A percentile compares a stretch with the other conserved stretches of the same genome.
phyloP scores from a whole-genome alignment of 2,329 filamentous ascomycete species.

The Diaporthe citriasiana region DNA sequence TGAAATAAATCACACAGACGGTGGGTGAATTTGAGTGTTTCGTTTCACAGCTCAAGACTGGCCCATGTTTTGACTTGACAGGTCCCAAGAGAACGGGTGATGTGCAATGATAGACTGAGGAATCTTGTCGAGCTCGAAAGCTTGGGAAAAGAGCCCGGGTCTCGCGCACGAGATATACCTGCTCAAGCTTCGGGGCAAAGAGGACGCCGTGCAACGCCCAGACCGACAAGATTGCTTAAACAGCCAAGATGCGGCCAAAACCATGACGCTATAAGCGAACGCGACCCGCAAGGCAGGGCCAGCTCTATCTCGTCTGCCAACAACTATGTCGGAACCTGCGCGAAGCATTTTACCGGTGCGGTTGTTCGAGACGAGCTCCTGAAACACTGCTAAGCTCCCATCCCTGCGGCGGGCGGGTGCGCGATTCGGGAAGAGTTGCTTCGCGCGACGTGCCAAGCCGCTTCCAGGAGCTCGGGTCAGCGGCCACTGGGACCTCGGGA shows the following conservation, averaged over 20 bases:
- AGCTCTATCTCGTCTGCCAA: not conserved
- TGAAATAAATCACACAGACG: not conserved
- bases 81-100: conserved; percentile 22
- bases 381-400: conserved; percentile 34
- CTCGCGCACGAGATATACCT: conserved; percentile 31
- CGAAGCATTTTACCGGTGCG: conserved; percentile 5
- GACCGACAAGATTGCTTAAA: conserved; percentile 35
- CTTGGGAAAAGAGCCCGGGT: conserved; percentile 3
- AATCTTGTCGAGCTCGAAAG: conserved; percentile 14
- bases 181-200: conserved; percentile 30
- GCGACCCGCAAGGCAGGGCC: not conserved
- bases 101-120: conserved; percentile 13
- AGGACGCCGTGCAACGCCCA: conserved; percentile 31
- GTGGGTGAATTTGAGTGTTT: not conserved
- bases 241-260: conserved; percentile 36
- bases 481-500: not conserved
- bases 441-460: conserved; percentile 31
- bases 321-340: not conserved
- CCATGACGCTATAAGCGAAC: conserved; percentile 24
- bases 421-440: conserved; percentile 30
- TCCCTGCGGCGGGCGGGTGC: conserved; percentile 29
- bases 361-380: conserved; percentile 34
- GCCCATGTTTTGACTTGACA: conserved; percentile 6
- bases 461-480: conserved; percentile 18
- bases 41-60: conserved; percentile 11